Base-by-base conservation (phyloP, 306 rosid genomes). In the Begonia loranthoides region DNA sequence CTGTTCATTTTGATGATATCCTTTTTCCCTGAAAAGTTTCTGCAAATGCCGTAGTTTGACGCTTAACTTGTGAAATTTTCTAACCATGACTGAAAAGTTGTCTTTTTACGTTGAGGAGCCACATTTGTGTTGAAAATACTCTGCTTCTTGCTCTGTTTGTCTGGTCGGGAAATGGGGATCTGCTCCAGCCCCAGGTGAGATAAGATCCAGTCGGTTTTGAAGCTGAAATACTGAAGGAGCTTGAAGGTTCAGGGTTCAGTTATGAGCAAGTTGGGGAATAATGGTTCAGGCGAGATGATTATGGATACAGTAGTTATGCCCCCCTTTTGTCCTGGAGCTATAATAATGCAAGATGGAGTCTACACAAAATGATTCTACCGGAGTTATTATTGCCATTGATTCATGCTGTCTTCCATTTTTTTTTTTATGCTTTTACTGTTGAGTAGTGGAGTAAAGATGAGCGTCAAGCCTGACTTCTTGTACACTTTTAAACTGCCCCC, bases 371-470 rank as follows among this genome's bases (percentile, higher is more conserved):
- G 15, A 43, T 11, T 9, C n/a, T 43, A 6, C 47, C 13, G 4
- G 15, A 43, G 47, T 50, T 62, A 49, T 45, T 54, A 48, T 73
- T 57, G 56, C 73, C 48, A 56, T 68, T 61, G 60, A 60, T 1
- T 52, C 46, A 56, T 50, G 59, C 44, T 64, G 77, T 62, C 58
- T 70, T 57, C 36, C 64, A 69, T 54, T 12, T 55, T 63, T 12
- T 51, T 57, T 49, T 71, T 50, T 28, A 28, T 28, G 0, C 66
- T 55, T 17, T 49, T 54, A 51, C 48, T 58, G 45, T 49, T 7
- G 6, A 34, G 54, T 62, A 53, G 24, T 67, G 28, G 73, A 71
- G 83, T 69, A 72, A 73, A 77, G 64, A 52, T 68, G 74, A 67
- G 82, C 62, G 58, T 66, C 34, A 58, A 46, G 57, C n/a, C n/a